Evolutionary conservation across 2,329 filamentous ascomycete genomes (phyloP), one percentile per base, ranked within the genome.

Genomic region (Didymosphaeria variabile): DNA sequence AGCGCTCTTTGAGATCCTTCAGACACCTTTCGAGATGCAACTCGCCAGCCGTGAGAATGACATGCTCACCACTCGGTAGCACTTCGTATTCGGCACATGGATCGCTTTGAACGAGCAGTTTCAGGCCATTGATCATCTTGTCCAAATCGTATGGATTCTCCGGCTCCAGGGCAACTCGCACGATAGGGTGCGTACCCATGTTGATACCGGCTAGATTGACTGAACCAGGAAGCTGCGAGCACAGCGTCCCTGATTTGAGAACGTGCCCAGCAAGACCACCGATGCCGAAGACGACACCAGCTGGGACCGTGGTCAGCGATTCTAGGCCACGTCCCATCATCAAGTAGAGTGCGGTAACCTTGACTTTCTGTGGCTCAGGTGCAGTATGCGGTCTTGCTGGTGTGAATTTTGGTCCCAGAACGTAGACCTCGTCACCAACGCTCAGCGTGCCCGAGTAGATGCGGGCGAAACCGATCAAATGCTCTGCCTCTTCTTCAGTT

Each of bases 31-130:
- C 95, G 3, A 99, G 84, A 80, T 99, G 95, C 67, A 99, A 77
- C 78, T 99, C 95, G 57, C 95, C 95, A 6, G 95, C 95, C 0
- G 95, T 98, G 40, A 97, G 80, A 23, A 99, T 88, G 45, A 99
- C 95, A 77, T 99, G 95, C 79, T 99, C 95, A 59, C 95, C 95
- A 68, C 90, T 97, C 59, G 90, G 87, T 55, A 98, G 90, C 54
- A 97, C 92, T 76, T 98, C 94, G 70, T 99, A 99, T 76, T 97
- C 90, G 15, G 94, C 95, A 72, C 95, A 98, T 0, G 95, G 94
- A 72, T 99, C 95, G 70, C 93, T 96, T 74, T 97, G 93, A 34
- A 97, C 94, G 0, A 99, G 87, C 19, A 99, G 82, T 64, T 89
- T 89, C 55, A 99, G 82, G 0, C 95, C 95, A 6, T 87, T 86